Percentiles rank a stretch among this genome's conserved stretches.
phyloP scores from a whole-genome alignment of 495 filamentous ascomycete species.

The Filosporella fistucella region DNA sequence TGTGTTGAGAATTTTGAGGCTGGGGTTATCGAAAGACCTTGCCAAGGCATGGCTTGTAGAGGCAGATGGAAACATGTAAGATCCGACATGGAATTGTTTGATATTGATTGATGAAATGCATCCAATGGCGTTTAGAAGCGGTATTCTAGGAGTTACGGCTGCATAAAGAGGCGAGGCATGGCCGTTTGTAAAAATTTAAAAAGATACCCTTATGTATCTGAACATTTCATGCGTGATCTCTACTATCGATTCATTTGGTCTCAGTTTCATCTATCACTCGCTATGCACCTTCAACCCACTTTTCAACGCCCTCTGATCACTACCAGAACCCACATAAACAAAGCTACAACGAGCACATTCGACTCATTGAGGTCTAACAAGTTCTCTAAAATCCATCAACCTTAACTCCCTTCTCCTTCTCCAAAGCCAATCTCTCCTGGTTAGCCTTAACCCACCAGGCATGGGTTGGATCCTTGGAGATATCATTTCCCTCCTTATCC shows the following conservation, averaged over 20 bases:
- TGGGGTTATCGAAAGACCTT: constrained; percentile 68
- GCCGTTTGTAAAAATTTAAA: background rate
- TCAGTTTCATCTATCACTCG: no score
- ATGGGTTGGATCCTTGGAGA: constrained; percentile 45
- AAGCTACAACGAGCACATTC: no score
- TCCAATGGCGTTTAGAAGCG: constrained; percentile 13
- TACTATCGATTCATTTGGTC: no score
- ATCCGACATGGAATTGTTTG: background rate
- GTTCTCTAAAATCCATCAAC: constrained; percentile 24
- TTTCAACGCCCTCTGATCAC: no score
- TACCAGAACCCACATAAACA: no score
- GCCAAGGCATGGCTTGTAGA: constrained; percentile 57
- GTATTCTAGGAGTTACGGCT: no score
- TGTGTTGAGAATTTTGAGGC: constrained; percentile 64
- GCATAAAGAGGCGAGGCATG: background rate
- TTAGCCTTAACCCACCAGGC: constrained; percentile 64
- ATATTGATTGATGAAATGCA: background rate
- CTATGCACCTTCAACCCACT: no score
- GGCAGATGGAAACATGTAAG: constrained; percentile 35
- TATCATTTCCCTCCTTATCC: constrained; percentile 33
- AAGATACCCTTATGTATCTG: constrained; percentile 16
- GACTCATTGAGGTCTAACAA: no score
- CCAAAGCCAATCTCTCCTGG: constrained; percentile 36
- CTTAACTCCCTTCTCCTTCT: constrained; percentile 21
- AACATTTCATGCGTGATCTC: no score